Base-by-base conservation (phyloP, 257 asterid genomes). In the Schizonepeta tenuifolia region DNA sequence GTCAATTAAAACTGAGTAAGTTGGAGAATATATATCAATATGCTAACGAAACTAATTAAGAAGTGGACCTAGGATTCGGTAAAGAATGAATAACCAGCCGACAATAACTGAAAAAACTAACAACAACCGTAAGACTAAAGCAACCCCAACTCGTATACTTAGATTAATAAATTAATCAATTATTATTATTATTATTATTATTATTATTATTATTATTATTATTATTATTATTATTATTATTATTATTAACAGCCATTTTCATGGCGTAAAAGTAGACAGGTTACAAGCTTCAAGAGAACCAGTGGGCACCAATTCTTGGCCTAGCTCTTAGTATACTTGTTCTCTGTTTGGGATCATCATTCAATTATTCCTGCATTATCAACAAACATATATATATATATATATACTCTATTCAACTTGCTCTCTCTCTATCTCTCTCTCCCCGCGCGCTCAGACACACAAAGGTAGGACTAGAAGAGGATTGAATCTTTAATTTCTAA, bases 101-200 rank as follows among this genome's bases (percentile, higher is more conserved):
- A 82, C 90, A 80, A 47, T 81, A 89, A 87, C 94, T 73, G 88
- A 87, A 87, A 81, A 86, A 90, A 82, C 96, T 84, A 75, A 87
- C 92, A 81, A 86, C 83, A 79, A 87, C 83, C 61, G 82, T 64
- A 78, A 47, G 77, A 58, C 63, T 46, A 63, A 43, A 75, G 36
- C 65, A 75, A 71, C 60, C 67, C 63, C 54, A 79, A 57, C 40
- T 13, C 53, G 7, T 9, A 26, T 12, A 64, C 41, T 11, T 7
- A n/a, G 53, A 35, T 46, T 76, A 47, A 46, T 35, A 54, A 12
- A 63, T 56, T 41, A 57, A 66, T 8, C 6, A 38, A 56, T 28
- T 3, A 18, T 5, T 41, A n/a, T 7, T 21, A 6, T n/a, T n/a
- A n/a, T n/a, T n/a, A n/a, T n/a, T n/a, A n/a, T n/a, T n/a, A n/a